These are phyloP conservation scores for Fusarium secorum DNA, from an alignment of 2,329 filamentous ascomycete species.

Conservation along the genomic window DNA sequence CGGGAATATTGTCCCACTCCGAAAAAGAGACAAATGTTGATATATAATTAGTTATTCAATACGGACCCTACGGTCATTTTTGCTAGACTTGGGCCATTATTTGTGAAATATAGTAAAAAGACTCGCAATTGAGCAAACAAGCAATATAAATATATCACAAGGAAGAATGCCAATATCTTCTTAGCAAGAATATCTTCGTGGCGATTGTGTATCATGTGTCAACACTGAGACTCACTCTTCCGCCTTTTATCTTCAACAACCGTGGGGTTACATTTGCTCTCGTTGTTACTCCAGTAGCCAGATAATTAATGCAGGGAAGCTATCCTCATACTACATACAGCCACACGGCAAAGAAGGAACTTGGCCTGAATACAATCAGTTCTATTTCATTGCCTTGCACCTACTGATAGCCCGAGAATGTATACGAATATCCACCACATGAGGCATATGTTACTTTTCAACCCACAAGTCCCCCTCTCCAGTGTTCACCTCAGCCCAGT, in stretches of 20 bases:
- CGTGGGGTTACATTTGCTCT: neutral
- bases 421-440: neutral
- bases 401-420: neutral
- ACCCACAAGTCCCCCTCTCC: neutral
- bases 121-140: neutral
- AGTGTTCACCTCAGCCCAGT: neutral
- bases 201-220: neutral
- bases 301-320: neutral
- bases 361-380: neutral
- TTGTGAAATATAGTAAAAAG: neutral
- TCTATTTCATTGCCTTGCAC: neutral
- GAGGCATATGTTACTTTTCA: slow-evolving; percentile 4
- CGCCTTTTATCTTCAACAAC: neutral
- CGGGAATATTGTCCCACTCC: neutral
- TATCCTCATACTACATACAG: neutral
- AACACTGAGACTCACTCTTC: neutral
- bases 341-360: neutral
- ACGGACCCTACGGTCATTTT: neutral
- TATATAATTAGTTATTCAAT: neutral
- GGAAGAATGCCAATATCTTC: neutral
- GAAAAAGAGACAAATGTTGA: neutral
- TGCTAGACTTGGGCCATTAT: neutral
- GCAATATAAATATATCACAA: neutral
- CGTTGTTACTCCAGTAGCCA: neutral
- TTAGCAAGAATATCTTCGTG: neutral